These are phyloP conservation scores for Magnaporthiopsis incrustans DNA, from an alignment of 2,329 filamentous ascomycete species.

Conservation along the genomic window DNA sequence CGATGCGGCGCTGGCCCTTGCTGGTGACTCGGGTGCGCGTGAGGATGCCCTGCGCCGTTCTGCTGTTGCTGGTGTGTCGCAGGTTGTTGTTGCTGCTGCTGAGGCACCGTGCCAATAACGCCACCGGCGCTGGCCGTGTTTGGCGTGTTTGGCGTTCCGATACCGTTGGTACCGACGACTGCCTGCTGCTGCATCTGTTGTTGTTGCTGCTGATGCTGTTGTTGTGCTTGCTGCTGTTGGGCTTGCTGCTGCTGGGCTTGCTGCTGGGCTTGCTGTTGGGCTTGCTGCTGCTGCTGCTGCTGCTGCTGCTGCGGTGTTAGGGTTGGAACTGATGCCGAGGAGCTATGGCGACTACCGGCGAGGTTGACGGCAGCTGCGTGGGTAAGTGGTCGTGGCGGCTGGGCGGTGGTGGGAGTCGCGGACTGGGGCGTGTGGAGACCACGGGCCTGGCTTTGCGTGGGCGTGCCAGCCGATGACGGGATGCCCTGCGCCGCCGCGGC, in stretches of 20 bases:
- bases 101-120: slow-evolving; percentile 19
- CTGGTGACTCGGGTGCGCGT: slow-evolving; percentile 16
- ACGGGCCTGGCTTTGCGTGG: slow-evolving; percentile 39
- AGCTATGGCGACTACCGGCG: slow-evolving; percentile 14
- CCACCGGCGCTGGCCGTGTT: slow-evolving; percentile 11
- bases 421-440: slow-evolving; percentile 41
- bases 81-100: slow-evolving; percentile 13
- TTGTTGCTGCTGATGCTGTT: slow-evolving; percentile 16
- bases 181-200: slow-evolving; percentile 19
- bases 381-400: slow-evolving; percentile 35
- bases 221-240: slow-evolving; percentile 3
- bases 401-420: slow-evolving; percentile 24
- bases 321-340: slow-evolving; percentile 17
- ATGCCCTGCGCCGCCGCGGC: slow-evolving; percentile 27
- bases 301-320: slow-evolving; percentile 11
- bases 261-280: background rate
- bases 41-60: slow-evolving; percentile 20
- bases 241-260: slow-evolving; percentile 17
- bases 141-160: slow-evolving; percentile 15
- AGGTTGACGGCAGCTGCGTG: slow-evolving; percentile 24
- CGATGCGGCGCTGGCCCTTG: slow-evolving; percentile 42
- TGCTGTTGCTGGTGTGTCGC: slow-evolving; percentile 8
- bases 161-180: slow-evolving; percentile 14
- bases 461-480: slow-evolving; percentile 34
- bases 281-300: slow-evolving; percentile 22